Percentiles rank a stretch among this genome's conserved stretches.
phyloP scores from a whole-genome alignment of 345 rosid species.

The Cochlearia excelsa region DNA sequence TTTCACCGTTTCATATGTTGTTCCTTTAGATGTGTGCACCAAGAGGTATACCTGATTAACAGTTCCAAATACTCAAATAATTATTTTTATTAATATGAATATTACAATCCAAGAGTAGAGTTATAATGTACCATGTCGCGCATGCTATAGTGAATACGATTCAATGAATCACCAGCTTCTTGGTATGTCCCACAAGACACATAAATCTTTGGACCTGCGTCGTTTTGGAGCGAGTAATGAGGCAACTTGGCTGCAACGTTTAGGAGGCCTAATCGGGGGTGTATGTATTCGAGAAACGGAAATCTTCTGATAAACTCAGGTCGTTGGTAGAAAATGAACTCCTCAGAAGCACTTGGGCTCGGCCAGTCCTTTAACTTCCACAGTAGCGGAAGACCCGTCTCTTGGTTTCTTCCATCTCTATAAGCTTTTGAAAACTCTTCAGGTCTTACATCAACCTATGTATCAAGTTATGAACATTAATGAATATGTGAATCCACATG shows the following conservation, averaged over 20 bases:
- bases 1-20: conserved; percentile 12
- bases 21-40: conserved; percentile 37
- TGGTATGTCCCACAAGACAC: conserved; percentile 67
- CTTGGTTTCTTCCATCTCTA: conserved; percentile 51
- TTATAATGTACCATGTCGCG: conserved; percentile 35
- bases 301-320: conserved; percentile 83
- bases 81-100: background rate
- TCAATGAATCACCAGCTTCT: conserved; percentile 64
- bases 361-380: conserved; percentile 97
- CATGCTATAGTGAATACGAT: conserved; percentile 72
- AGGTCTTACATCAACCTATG: conserved; percentile 75
- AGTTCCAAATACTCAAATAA: conserved; percentile 18
- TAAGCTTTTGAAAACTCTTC: conserved; percentile 69
- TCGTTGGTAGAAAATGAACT: conserved; percentile 77
- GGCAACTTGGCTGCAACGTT: conserved; percentile 97
- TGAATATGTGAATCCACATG: conserved; percentile 26
- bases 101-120: conserved; percentile 15
- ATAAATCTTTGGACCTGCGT: conserved; percentile 83
- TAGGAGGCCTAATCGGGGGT: conserved; percentile 88
- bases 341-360: conserved; percentile 86
- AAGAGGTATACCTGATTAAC: conserved; percentile 37
- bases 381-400: conserved; percentile 50
- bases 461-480: conserved; percentile 24
- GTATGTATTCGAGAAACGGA: conserved; percentile 93
- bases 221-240: conserved; percentile 90